Evolutionary conservation across 352 stramenopile species (phyloP), one percentile per base, ranked within the genome.

Genomic region (Salisapilia sapeloensis): DNA sequence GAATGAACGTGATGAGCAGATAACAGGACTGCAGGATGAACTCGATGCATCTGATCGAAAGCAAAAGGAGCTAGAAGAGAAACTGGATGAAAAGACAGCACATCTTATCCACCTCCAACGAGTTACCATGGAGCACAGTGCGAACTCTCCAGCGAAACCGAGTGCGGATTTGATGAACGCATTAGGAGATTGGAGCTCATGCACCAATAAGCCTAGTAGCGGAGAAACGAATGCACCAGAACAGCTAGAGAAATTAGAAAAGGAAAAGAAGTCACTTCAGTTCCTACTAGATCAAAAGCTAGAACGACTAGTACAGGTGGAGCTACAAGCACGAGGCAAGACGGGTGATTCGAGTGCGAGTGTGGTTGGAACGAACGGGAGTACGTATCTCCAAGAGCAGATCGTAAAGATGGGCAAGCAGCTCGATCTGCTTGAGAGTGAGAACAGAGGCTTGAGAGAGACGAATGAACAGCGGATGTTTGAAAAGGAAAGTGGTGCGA

Each of bases 1-100:
- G 11, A 97, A 96, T 37, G 86, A 96, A 35, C 77, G 90, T 6
- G 90, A 97, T 41, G 90, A 97, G 37, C 86, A 97, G 57, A 96
- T 97, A 38, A 85, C 87, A 1, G 80, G 80, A n/a, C 47, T 96
- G 0, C 85, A 97, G 35, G 87, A 97, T 45, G 89, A 97, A 39
- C 45, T 97, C 9, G 90, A 97, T 36, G 83, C 81, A 17, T 95
- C 93, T 40, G 86, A 97, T 25, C 53, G 74, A 4, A 78, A 95
- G 37, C 80, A 96, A 18, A 90, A 91, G 30, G 78, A 93, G 21
- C 50, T 95, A 0, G 81, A 97, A 34, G 83, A 96, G 37, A 94
- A 94, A 36, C 54, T 96, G 20, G 89, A 96, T 43, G 80, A 95
- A 48, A 96, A 96, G 46, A 96, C 86, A 0, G 79, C 84, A 4